Evolutionary conservation across 306 rosid species (phyloP).

Genomic region (Trifolium pratense): DNA sequence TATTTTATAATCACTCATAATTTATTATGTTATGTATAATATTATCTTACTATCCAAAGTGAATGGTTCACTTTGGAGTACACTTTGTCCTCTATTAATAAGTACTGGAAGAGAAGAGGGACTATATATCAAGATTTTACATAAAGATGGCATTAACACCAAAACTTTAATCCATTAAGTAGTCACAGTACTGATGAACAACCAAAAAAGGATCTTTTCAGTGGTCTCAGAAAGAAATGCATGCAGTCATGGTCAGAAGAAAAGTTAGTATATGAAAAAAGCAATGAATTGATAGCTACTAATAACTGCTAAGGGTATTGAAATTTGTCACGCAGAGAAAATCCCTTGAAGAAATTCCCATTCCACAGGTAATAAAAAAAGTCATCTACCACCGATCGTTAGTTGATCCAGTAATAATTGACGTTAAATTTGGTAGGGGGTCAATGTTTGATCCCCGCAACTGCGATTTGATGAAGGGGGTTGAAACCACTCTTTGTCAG

Average conservation of each 20-base stretch:
- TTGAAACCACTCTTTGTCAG: too few relatives aligned
- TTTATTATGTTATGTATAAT: too few relatives aligned
- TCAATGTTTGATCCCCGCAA: too few relatives aligned
- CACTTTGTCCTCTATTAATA: too few relatives aligned
- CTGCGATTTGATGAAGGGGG: too few relatives aligned
- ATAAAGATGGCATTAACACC: neutral
- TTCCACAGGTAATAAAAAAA: constrained; percentile 11
- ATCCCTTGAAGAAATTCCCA: neutral
- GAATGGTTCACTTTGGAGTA: too few relatives aligned
- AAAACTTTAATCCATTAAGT: neutral
- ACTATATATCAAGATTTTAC: neutral
- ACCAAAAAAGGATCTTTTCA: neutral
- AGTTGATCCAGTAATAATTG: too few relatives aligned
- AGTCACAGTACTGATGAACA: neutral
- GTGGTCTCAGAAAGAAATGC: constrained; percentile 16
- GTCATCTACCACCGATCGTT: too few relatives aligned
- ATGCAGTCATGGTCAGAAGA: constrained; percentile 22
- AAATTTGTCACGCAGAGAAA: constrained; percentile 1
- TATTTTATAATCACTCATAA: too few relatives aligned
- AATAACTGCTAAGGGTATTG: neutral
- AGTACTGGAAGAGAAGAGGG: too few relatives aligned
- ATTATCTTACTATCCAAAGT: too few relatives aligned
- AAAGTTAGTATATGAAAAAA: constrained; percentile 18
- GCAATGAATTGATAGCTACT: constrained; percentile 7
- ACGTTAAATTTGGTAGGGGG: too few relatives aligned